phyloP scores from a whole-genome alignment of 768 basidiomycete species.

The Sarcodon sp. region DNA sequence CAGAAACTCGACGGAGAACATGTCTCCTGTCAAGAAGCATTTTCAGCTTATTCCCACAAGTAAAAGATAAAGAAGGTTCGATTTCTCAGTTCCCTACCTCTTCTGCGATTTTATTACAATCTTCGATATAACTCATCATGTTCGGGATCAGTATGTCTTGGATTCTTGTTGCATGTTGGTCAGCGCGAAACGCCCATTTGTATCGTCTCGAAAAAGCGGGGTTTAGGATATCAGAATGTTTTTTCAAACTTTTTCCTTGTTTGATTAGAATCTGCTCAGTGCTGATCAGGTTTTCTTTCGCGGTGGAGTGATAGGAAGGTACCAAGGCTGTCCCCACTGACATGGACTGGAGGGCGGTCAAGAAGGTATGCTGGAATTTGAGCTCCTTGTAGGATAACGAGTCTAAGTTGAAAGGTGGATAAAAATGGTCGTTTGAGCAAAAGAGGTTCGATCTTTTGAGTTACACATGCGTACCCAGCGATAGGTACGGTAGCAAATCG shows the following conservation, averaged over 20 bases:
- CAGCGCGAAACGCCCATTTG: slow-evolving; percentile 60
- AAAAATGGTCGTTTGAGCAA: background rate
- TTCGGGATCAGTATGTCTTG: background rate
- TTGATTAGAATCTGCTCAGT: background rate
- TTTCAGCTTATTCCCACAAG: no score
- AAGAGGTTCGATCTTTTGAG: background rate
- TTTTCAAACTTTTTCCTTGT: slow-evolving; percentile 29
- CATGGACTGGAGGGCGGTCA: slow-evolving; percentile 46
- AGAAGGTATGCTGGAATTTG: slow-evolving; percentile 32
- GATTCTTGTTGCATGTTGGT: background rate
- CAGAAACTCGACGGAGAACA: background rate
- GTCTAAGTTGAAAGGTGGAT: slow-evolving; percentile 14
- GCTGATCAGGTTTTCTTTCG: background rate
- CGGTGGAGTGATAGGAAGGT: background rate
- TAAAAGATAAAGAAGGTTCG: background rate
- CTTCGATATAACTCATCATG: background rate
- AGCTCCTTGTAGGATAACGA: slow-evolving; percentile 30
- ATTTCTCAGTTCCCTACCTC: background rate
- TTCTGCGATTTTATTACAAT: background rate
- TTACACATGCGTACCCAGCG: slow-evolving; percentile 19
- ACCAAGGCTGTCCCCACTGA: slow-evolving; percentile 43
- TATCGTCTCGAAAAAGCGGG: slow-evolving; percentile 55
- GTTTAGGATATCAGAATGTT: slow-evolving; percentile 29
- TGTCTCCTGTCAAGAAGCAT: background rate
- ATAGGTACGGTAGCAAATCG: slow-evolving; percentile 24